Evolutionary conservation across 371 early-diverging fungal species (phyloP), one percentile per base, ranked within the genome.

Genomic region (Mortierella sp.): DNA sequence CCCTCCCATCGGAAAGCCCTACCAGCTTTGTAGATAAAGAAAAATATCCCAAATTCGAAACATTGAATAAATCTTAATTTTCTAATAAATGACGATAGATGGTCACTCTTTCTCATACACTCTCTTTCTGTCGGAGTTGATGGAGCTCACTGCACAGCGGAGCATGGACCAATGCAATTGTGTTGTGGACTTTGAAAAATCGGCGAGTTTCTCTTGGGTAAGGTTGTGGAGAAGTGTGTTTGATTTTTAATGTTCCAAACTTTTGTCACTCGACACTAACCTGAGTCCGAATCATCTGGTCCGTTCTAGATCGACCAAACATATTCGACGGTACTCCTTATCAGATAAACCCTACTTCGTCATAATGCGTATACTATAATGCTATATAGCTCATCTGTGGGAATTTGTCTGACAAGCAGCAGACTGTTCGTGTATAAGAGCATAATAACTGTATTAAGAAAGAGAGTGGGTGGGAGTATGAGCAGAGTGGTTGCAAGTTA

Each of bases 111-210:
- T 40, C 40, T 9, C 6, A 40, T 40, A 13, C 13, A 40, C n/a
- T 6, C 40, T 9, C 13, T 40, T 40, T 40, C 6, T 26, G 28
- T n/a, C 51, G 51, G 51, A 51, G 51, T 51, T 51, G 51, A 51
- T 51, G 26, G 51, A 51, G 51, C 51, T 51, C 51, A 26, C 51
- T n/a, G 28, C 51, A 51, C 51, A 51, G 51, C 51, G 51, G 12
- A 51, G 51, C 51, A 51, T 51, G 7, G 51, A 23, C 51, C 51
- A 51, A n/a, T 23, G 23, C 9, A 23, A 13, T 51, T 26, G 22
- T 9, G 28, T 23, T 51, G 51, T 51, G 51, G 51, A 51, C 51
- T 51, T 51, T 51, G 51, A 51, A 51, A 43, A 51, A 51, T 51
- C 51, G 23, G 23, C 51, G 3, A 51, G 22, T 51, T 51, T 51